These are phyloP conservation scores for Colletotrichum liriopes DNA, from an alignment of 2,329 filamentous ascomycete genomes.

Conservation along the genomic window DNA sequence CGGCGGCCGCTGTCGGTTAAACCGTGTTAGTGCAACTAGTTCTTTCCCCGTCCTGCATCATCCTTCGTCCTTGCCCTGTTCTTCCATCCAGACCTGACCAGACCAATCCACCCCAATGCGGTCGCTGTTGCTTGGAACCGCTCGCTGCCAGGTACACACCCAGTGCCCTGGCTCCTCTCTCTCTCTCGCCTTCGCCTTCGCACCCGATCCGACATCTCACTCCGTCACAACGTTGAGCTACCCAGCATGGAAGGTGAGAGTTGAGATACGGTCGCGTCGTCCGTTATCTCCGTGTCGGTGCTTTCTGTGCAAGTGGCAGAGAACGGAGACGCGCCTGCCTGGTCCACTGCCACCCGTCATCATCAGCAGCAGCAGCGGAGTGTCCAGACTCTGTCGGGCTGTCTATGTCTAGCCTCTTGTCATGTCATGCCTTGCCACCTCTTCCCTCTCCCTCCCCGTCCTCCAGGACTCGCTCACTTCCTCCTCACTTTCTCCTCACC, in stretches of 20 bases:
- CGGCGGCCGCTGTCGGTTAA: conserved; percentile 27
- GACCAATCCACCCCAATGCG: neutral
- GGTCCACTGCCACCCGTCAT: too few species aligned
- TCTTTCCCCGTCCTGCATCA: neutral
- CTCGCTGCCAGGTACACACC: conserved; percentile 26
- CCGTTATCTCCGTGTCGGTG: conserved; percentile 8
- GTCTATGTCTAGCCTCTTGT: neutral
- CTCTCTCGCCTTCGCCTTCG: conserved; percentile 1
- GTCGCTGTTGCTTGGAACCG: conserved; percentile 13
- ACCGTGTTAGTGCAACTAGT: conserved; percentile 20
- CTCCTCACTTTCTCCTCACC: neutral
- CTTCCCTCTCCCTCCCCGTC: neutral
- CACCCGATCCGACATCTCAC: conserved; percentile 7
- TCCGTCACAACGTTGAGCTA: neutral
- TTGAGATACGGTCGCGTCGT: neutral
- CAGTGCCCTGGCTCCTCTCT: neutral
- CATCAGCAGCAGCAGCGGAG: neutral
- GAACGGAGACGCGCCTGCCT: neutral
- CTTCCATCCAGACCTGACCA: conserved; percentile 8
- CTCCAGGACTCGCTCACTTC: neutral
- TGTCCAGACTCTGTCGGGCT: neutral
- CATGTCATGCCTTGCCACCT: neutral
- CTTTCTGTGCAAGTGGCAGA: neutral
- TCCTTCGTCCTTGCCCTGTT: neutral
- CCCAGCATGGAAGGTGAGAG: conserved; percentile 4